Evolutionary conservation across 2,329 filamentous ascomycete species (phyloP).

Genomic region (Conoideocrella luteorostrata): DNA sequence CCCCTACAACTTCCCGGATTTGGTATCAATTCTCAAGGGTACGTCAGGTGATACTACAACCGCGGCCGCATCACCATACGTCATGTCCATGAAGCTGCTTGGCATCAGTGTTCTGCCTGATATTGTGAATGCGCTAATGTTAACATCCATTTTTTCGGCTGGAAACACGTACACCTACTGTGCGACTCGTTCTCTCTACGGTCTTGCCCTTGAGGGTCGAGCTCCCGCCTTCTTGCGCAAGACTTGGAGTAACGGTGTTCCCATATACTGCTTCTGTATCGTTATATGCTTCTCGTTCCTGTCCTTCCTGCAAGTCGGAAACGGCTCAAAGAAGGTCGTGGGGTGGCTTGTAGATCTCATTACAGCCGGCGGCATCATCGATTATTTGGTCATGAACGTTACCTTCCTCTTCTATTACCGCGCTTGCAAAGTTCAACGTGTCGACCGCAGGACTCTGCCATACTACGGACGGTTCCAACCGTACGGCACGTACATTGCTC

Average conservation of each 20-base stretch:
- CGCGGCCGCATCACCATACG: constrained; percentile 55
- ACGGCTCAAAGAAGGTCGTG: constrained; percentile 41
- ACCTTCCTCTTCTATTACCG: constrained; percentile 43
- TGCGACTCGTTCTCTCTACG: constrained; percentile 43
- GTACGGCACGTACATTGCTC: constrained; percentile 44
- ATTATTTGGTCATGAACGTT: constrained; percentile 50
- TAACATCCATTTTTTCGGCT: constrained; percentile 38
- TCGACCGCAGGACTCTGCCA: constrained; percentile 46
- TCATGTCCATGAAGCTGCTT: constrained; percentile 55
- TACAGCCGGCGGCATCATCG: constrained; percentile 53
- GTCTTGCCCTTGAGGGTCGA: constrained; percentile 43
- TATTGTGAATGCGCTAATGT: constrained; percentile 48
- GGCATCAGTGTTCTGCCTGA: constrained; percentile 47
- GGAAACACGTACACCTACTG: constrained; percentile 48
- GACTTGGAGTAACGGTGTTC: constrained; percentile 55
- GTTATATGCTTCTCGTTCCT: constrained; percentile 48
- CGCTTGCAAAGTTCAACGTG: constrained; percentile 45
- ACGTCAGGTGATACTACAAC: constrained; percentile 26
- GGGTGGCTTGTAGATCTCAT: constrained; percentile 51
- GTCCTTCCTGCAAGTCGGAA: constrained; percentile 45
- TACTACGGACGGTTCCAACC: constrained; percentile 56
- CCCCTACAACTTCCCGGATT: constrained; percentile 53
- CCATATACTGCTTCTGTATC: constrained; percentile 49
- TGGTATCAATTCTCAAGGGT: constrained; percentile 44
- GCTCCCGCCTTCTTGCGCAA: constrained; percentile 47